phyloP scores from a whole-genome alignment of 192 early-diverging fungal species.

The Coemansia sp. region DNA sequence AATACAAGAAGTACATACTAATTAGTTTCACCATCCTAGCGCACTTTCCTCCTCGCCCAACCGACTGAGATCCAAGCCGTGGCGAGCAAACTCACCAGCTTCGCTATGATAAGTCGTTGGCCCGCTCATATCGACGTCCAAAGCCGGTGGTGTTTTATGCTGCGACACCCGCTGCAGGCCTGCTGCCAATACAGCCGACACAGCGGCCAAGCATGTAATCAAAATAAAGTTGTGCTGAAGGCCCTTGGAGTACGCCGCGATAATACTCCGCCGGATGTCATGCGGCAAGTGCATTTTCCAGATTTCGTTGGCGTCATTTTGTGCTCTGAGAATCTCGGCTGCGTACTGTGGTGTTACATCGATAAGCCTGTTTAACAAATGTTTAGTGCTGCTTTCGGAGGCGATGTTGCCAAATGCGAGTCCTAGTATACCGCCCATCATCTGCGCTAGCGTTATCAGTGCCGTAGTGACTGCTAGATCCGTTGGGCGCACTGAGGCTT shows the following conservation, averaged over 20 bases:
- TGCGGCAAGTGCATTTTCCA: conserved; percentile 42
- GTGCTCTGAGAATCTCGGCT: conserved; percentile 35
- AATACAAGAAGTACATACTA: not conserved
- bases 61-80: conserved; percentile 35
- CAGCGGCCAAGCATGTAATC: conserved; percentile 39
- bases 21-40: conserved; percentile 12
- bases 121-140: conserved; percentile 8
- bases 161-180: conserved; percentile 40
- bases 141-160: conserved; percentile 35
- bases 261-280: conserved; percentile 32
- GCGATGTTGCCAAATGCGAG: conserved; percentile 51
- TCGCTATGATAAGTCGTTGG: conserved; percentile 2
- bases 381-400: conserved; percentile 47
- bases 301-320: conserved; percentile 48
- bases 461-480: conserved; percentile 50
- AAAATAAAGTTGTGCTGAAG: conserved; percentile 48
- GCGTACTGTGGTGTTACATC: conserved; percentile 34
- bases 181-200: conserved; percentile 37
- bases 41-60: conserved; percentile 17
- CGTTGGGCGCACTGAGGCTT: conserved; percentile 32
- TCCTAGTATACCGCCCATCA: conserved; percentile 53
- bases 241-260: conserved; percentile 46
- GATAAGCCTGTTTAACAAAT: conserved; percentile 26
- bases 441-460: conserved; percentile 50
- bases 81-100: conserved; percentile 23